phyloP scores from a whole-genome alignment of 352 stramenopile genomes.

The Globisporangium ultimum region DNA sequence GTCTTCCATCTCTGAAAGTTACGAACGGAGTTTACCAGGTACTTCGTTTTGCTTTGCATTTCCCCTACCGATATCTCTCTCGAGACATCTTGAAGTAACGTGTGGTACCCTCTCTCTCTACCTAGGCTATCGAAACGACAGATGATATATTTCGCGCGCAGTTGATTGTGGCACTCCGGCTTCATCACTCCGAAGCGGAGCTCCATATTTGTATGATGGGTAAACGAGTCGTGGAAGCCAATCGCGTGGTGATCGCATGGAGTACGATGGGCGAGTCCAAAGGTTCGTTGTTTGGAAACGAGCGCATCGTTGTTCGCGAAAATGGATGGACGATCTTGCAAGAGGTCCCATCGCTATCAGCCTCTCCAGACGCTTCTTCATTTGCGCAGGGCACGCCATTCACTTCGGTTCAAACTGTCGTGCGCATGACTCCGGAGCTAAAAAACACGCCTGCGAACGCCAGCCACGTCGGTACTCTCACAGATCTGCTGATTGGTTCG shows the following conservation, averaged over 20 bases:
- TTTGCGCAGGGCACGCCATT: too few relatives aligned
- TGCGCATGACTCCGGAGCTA: constrained; percentile 6
- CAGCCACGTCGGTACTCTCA: constrained; percentile 5
- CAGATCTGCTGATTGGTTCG: constrained; percentile 1
- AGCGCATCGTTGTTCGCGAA: constrained; percentile 4
- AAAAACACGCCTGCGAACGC: neutral
- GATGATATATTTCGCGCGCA: constrained; percentile 2
- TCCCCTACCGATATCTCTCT: too few relatives aligned
- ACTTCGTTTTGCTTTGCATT: neutral
- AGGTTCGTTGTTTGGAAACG: neutral
- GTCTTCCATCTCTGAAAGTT: neutral
- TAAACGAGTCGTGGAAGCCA: constrained; percentile 8
- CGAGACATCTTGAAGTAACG: too few relatives aligned
- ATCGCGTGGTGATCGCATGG: constrained; percentile 8
- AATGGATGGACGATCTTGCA: constrained; percentile 6
- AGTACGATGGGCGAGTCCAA: neutral
- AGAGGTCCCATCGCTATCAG: too few relatives aligned
- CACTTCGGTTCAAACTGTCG: constrained; percentile 1
- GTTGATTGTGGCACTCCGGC: neutral
- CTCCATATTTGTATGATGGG: neutral
- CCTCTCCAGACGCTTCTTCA: too few relatives aligned
- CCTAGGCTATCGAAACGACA: neutral
- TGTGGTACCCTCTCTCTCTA: neutral
- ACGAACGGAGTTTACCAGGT: constrained; percentile 4
- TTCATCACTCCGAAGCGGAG: neutral